Evolutionary conservation across 148 eudicot species (phyloP).

Genomic region (Rhododendron williamsianum): DNA sequence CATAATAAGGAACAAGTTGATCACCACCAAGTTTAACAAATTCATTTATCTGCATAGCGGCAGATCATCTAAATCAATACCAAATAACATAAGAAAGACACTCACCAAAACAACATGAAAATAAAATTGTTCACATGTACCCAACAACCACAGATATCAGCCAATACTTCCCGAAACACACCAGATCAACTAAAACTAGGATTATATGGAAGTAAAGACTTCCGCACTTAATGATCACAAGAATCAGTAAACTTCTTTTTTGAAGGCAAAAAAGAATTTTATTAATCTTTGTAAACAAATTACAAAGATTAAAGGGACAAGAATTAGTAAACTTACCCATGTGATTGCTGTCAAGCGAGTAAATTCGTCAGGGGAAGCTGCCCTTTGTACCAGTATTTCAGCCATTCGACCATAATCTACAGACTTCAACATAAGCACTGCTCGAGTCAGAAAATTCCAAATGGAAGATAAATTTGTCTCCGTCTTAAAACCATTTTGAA

Average conservation of each 20-base stretch:
- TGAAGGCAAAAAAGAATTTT: too few species aligned
- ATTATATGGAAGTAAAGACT: background rate
- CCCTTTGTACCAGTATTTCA: constrained; percentile 94
- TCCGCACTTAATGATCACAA: background rate
- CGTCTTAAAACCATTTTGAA: background rate
- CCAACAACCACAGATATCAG: background rate
- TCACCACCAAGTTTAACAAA: constrained; percentile 96
- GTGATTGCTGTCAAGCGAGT: constrained; percentile 96
- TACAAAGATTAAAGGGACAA: background rate
- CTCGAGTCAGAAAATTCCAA: constrained; percentile 29
- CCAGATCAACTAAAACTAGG: constrained; percentile 7
- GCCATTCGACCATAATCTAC: constrained; percentile 99
- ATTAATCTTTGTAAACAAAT: too few species aligned
- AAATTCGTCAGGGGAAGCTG: constrained; percentile 81
- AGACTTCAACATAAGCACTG: constrained; percentile 59
- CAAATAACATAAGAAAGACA: background rate
- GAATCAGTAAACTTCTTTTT: constrained; percentile 14
- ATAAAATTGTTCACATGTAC: background rate
- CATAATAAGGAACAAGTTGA: constrained; percentile 91
- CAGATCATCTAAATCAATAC: constrained; percentile 3
- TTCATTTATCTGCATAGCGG: constrained; percentile 74
- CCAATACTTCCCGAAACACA: constrained; percentile 4
- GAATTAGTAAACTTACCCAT: constrained; percentile 56
- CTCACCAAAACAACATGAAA: background rate
- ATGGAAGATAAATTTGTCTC: constrained; percentile 8